Conservation (phyloP, 2,329 filamentous ascomycete species). For the Sclerotinia glacialis region DNA sequence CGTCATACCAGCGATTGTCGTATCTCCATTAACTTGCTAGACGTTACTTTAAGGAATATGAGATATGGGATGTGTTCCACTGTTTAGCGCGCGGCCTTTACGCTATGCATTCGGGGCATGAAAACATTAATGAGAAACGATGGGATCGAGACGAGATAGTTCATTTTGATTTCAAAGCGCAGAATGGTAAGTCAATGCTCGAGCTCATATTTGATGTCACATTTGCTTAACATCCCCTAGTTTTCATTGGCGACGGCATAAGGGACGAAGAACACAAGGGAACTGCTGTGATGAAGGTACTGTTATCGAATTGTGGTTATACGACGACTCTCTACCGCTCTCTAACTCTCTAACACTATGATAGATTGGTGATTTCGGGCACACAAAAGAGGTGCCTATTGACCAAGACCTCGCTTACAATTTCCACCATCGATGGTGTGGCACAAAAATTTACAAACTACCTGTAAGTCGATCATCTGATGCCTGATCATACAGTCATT, state of each 20-base stretch:
- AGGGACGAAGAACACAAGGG: constrained; percentile 12
- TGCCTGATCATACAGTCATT: background rate
- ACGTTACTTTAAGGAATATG: background rate
- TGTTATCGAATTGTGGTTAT: background rate
- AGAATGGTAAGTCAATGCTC: background rate
- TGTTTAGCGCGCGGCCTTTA: constrained; percentile 1
- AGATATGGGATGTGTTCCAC: constrained; percentile 15
- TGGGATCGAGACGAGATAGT: constrained; percentile 18
- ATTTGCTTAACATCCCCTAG: background rate
- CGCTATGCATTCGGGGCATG: constrained; percentile 14
- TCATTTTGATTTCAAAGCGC: constrained; percentile 13
- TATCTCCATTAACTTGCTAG: background rate
- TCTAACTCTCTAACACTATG: background rate
- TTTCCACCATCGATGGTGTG: background rate
- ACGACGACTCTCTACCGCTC: no score
- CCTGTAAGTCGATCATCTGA: background rate
- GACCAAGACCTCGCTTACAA: background rate
- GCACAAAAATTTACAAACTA: background rate
- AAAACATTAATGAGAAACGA: background rate
- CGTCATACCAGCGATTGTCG: background rate
- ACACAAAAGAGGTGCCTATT: background rate
- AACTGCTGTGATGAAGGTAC: background rate
- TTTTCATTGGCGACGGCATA: background rate
- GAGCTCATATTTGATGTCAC: no score
- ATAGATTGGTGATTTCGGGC: constrained; percentile 14